A percentile compares a stretch with the other conserved stretches of the same genome.
Evolutionary conservation across 1,139 yeast species (phyloP).

Genomic region (Yamadazyma atlantica): DNA sequence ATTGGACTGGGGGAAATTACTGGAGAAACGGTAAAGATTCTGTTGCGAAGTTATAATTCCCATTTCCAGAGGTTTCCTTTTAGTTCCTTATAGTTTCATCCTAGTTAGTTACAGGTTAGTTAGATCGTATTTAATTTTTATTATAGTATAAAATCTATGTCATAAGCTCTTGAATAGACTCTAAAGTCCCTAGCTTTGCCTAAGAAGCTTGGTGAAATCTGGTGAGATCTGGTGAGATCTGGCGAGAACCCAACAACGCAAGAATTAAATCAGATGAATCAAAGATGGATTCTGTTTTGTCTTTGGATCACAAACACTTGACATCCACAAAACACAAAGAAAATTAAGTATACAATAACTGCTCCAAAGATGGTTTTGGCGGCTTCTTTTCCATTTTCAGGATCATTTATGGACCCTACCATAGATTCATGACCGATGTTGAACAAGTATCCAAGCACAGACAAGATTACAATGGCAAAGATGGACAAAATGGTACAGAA

Average conservation of each 20-base stretch:
- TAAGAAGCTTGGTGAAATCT: too few species aligned
- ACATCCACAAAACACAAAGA: conserved; percentile 86
- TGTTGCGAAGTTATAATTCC: conserved; percentile 57
- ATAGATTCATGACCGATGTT: conserved; percentile 81
- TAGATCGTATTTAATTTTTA: too few species aligned
- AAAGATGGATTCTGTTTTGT: conserved; percentile 54
- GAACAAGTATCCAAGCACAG: conserved; percentile 82
- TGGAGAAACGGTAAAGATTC: conserved; percentile 57
- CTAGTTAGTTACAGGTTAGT: too few species aligned
- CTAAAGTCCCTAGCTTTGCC: too few species aligned
- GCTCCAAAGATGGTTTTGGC: conserved; percentile 90
- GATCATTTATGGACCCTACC: conserved; percentile 90
- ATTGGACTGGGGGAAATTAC: conserved; percentile 66
- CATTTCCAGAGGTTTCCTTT: too few species aligned
- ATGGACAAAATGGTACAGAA: conserved; percentile 91
- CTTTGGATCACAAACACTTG: conserved; percentile 67
- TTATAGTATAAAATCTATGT: too few species aligned
- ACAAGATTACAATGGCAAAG: conserved; percentile 83
- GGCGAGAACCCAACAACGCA: too few species aligned
- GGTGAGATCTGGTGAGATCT: too few species aligned
- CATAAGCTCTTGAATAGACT: too few species aligned
- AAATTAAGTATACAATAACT: conserved; percentile 74
- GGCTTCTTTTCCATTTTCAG: conserved; percentile 90
- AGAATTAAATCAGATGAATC: not conserved
- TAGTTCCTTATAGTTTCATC: too few species aligned